Evolutionary conservation across 2,329 filamentous ascomycete species (phyloP).

Genomic region (Pestalotiopsis fici): DNA sequence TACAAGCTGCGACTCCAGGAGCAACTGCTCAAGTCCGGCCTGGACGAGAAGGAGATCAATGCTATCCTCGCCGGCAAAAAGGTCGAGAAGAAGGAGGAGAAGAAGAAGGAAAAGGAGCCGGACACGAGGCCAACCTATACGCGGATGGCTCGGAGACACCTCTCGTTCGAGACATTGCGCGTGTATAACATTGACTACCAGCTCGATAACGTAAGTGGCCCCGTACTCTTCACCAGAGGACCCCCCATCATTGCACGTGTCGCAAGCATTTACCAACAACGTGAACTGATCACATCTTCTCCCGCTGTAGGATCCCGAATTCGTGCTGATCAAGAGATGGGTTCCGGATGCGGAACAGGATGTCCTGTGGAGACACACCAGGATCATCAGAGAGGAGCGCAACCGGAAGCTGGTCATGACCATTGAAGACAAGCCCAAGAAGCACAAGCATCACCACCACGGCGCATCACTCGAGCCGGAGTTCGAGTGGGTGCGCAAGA

Average conservation of each 20-base stretch:
- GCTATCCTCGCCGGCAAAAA: conserved; percentile 51
- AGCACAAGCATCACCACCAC: conserved; percentile 40
- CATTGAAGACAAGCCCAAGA: conserved; percentile 45
- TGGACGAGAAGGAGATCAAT: conserved; percentile 59
- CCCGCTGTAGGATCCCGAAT: conserved; percentile 60
- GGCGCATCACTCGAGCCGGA: conserved; percentile 39
- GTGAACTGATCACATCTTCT: conserved; percentile 16
- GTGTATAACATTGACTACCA: conserved; percentile 59
- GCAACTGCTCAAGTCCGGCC: conserved; percentile 57
- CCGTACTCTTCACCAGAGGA: too few relatives aligned
- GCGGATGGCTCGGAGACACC: conserved; percentile 61
- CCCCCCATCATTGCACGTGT: neutral
- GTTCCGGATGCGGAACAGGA: conserved; percentile 73
- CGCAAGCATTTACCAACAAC: neutral
- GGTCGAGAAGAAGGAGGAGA: conserved; percentile 52
- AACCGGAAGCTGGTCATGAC: conserved; percentile 42
- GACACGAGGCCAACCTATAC: conserved; percentile 57
- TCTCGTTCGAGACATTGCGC: conserved; percentile 63
- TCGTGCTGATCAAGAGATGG: conserved; percentile 73
- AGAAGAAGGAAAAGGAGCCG: conserved; percentile 28
- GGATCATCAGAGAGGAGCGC: conserved; percentile 59
- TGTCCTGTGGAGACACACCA: conserved; percentile 71
- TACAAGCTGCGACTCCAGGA: conserved; percentile 58
- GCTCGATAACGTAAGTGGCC: conserved; percentile 53
- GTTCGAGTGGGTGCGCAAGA: conserved; percentile 60